Evolutionary conservation across 306 rosid species (phyloP).

Genomic region (Begonia peltatifolia): DNA sequence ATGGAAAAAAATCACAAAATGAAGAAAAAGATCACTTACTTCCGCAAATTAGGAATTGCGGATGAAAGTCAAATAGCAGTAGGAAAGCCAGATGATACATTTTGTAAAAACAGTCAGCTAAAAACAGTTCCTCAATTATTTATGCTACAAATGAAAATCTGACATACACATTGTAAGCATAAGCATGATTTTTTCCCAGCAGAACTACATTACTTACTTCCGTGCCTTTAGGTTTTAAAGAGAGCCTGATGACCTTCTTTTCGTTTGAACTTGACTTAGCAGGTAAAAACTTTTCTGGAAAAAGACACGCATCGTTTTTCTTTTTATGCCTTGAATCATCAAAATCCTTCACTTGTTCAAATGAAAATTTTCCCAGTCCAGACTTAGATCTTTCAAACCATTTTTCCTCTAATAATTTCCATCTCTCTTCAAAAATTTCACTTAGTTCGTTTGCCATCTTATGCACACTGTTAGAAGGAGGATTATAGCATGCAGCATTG

Average conservation of each 20-base stretch:
- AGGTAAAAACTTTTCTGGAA: constrained; percentile 15
- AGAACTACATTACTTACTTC: too few relatives aligned
- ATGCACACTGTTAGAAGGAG: constrained; percentile 64
- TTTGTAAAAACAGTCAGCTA: too few relatives aligned
- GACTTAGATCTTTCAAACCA: constrained; percentile 27
- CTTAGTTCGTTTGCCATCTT: constrained; percentile 54
- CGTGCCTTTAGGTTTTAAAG: constrained; percentile 4
- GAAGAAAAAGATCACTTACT: too few relatives aligned
- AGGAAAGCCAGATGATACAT: too few relatives aligned
- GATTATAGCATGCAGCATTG: constrained; percentile 82
- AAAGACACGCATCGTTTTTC: constrained; percentile 7
- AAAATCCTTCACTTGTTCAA: constrained; percentile 21
- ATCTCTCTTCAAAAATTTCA: constrained; percentile 48
- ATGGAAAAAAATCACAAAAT: too few relatives aligned
- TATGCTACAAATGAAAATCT: too few relatives aligned
- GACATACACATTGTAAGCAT: too few relatives aligned
- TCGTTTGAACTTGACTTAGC: constrained; percentile 24
- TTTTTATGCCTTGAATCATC: constrained; percentile 3
- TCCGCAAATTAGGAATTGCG: too few relatives aligned
- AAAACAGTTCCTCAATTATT: too few relatives aligned
- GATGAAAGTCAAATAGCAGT: too few relatives aligned
- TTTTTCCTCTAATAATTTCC: constrained; percentile 36
- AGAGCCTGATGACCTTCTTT: constrained; percentile 22
- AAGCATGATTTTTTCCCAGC: too few relatives aligned
- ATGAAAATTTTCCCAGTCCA: constrained; percentile 16